Evolutionary conservation across 179 eudicot species (phyloP).

Genomic region (Beta corolliflora): DNA sequence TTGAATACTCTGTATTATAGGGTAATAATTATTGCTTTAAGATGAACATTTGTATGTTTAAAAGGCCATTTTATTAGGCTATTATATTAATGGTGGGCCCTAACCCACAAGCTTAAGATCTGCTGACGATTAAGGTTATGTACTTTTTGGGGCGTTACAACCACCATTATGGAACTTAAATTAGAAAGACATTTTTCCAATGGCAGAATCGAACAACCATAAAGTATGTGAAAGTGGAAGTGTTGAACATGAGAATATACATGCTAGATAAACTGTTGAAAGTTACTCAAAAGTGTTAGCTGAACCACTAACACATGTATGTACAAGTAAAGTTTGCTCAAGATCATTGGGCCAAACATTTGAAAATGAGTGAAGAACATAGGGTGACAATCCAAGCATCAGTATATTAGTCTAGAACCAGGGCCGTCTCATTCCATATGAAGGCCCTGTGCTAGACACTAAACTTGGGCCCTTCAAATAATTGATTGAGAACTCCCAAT

Average conservation of each 20-base stretch:
- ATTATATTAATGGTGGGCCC: too few species aligned
- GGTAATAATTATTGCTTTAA: too few species aligned
- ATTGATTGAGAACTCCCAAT: too few species aligned
- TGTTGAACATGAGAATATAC: not conserved
- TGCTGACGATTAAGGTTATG: too few species aligned
- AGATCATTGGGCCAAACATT: slow-evolving; percentile 86
- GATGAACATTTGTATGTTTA: too few species aligned
- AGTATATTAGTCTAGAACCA: slow-evolving; percentile 74
- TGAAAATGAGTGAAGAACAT: slow-evolving; percentile 80
- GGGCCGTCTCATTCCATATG: too few species aligned
- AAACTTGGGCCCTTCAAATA: too few species aligned
- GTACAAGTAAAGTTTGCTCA: slow-evolving; percentile 89
- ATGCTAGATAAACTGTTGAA: not conserved
- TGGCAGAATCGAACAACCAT: slow-evolving; percentile 7
- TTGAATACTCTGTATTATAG: too few species aligned
- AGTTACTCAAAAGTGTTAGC: not conserved
- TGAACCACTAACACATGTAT: not conserved
- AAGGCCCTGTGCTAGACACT: too few species aligned
- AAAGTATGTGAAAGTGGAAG: not conserved
- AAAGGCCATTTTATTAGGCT: too few species aligned
- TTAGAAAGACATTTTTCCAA: slow-evolving; percentile 28
- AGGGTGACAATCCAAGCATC: slow-evolving; percentile 85
- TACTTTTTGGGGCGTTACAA: too few species aligned
- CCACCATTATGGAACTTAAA: slow-evolving; percentile 23
- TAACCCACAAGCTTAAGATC: too few species aligned